These are phyloP conservation scores for Neonectria magnoliae DNA, from an alignment of 2,329 filamentous ascomycete species.

Conservation along the genomic window DNA sequence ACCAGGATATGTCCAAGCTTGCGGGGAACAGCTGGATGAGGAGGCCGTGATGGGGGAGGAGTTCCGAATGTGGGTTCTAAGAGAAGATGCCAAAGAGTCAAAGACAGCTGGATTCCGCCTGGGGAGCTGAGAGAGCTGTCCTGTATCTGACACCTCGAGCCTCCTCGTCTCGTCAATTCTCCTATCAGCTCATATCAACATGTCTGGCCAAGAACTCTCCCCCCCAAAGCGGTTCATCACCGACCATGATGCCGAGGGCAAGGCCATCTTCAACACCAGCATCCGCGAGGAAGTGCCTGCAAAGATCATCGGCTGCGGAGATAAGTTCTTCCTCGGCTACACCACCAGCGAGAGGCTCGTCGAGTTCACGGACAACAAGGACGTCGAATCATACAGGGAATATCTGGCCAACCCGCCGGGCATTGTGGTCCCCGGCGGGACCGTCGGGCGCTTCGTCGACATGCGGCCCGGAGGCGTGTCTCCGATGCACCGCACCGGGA, in stretches of 20 bases:
- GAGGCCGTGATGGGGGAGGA: conserved; percentile 20
- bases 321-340: conserved; percentile 36
- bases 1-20: neutral
- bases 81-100: conserved; percentile 5
- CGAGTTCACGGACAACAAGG: conserved; percentile 23
- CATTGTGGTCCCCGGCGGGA: conserved; percentile 48
- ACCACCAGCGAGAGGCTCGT: conserved; percentile 25
- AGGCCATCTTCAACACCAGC: conserved; percentile 33
- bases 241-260: conserved; percentile 29
- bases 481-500: conserved; percentile 59
- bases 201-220: conserved; percentile 28
- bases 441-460: conserved; percentile 59
- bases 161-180: neutral
- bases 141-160: neutral
- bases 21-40: conserved; percentile 6
- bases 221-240: conserved; percentile 35
- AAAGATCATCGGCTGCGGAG: conserved; percentile 11
- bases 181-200: neutral
- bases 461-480: conserved; percentile 51
- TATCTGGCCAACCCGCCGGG: conserved; percentile 29
- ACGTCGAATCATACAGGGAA: conserved; percentile 29
- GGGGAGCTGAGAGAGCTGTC: conserved; percentile 1
- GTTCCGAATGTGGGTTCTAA: conserved; percentile 15
- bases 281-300: conserved; percentile 27
- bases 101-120: conserved; percentile 7